Percentiles rank a stretch among this genome's conserved stretches.
phyloP scores from a whole-genome alignment of 148 eudicot species.

The Linanthus parryae region DNA sequence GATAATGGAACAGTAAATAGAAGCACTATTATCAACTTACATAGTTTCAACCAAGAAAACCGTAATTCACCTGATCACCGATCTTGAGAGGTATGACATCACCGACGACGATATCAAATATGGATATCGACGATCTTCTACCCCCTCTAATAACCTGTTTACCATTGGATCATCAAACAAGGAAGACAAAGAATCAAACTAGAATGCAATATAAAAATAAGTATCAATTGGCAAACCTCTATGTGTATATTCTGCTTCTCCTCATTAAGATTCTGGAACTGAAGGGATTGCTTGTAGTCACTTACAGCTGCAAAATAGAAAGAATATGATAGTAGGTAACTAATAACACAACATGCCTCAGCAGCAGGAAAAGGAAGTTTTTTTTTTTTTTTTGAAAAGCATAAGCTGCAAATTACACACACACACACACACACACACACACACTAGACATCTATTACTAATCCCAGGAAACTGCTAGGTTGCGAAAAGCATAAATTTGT shows the following conservation, averaged over 20 bases:
- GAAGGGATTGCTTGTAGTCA: conserved; percentile 92
- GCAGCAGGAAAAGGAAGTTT: no score
- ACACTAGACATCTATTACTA: no score
- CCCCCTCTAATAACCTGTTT: conserved; percentile 84
- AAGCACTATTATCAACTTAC: not conserved
- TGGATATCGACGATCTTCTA: conserved; percentile 65
- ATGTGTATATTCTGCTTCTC: conserved; percentile 93
- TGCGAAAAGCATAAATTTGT: no score
- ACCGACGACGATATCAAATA: conserved; percentile 91
- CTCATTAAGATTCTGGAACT: conserved; percentile 75
- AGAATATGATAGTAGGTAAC: not conserved
- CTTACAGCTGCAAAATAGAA: conserved; percentile 55
- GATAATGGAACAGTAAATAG: not conserved
- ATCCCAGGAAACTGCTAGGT: no score
- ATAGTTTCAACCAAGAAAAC: not conserved
- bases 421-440: not conserved
- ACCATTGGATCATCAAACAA: conserved; percentile 2
- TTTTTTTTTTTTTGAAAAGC: no score
- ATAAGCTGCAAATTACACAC: no score
- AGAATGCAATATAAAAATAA: not conserved
- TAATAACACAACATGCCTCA: no score
- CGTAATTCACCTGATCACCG: conserved; percentile 79
- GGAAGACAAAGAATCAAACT: not conserved
- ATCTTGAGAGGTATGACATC: conserved; percentile 82
- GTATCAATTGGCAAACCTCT: conserved; percentile 51